Evolutionary conservation across 2,329 filamentous ascomycete species (phyloP), one percentile per base, ranked within the genome.

Genomic region (Fusarium robinianum): DNA sequence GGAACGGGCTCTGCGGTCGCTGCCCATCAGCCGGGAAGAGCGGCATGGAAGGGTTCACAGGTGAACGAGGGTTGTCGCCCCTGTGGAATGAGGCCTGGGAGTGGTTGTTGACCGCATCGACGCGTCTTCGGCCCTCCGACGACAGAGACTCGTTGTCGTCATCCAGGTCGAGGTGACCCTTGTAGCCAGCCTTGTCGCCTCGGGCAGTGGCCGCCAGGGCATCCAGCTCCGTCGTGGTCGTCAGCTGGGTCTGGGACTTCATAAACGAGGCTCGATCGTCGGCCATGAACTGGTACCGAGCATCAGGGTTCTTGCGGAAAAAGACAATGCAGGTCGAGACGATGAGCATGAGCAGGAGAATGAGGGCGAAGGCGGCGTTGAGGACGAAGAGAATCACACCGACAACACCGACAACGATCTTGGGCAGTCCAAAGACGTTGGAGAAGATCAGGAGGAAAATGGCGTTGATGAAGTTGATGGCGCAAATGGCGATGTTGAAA

Each of bases 231-330:
- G 90, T 95, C 5, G 86, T 89, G 11, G 77, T 72, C 31, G 71
- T 81, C 40, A 96, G 75, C 63, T 92, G 85, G 5, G 88, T 88
- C 68, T 94, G 88, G 10, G 90, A 96, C 76, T 96, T 96, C 83
- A 96, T 96, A 73, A 97, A 96, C 8, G 91, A 96, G 37, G 89
- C 90, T 60, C 92, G 86, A 69, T 97, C 92, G 63, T 97, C 92
- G 41, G 87, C 87, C 91, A 97, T 96, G 61, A 90, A 90, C 70
- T 96, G 90, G 71, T 97, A 97, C 50, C 91, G 85, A 27, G 87
- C 89, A 66, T 97, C 92, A 15, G 92, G 92, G 72, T 96, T 95
- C 79, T 95, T 95, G 50, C 89, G 88, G 66, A 90, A 82, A 63
- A 96, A 83, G 32, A 89, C 87, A 56, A 92, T 60, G 5, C 65